These are phyloP conservation scores for Amanita molliuscula DNA, from an alignment of 768 basidiomycete genomes.

Conservation along the genomic window DNA sequence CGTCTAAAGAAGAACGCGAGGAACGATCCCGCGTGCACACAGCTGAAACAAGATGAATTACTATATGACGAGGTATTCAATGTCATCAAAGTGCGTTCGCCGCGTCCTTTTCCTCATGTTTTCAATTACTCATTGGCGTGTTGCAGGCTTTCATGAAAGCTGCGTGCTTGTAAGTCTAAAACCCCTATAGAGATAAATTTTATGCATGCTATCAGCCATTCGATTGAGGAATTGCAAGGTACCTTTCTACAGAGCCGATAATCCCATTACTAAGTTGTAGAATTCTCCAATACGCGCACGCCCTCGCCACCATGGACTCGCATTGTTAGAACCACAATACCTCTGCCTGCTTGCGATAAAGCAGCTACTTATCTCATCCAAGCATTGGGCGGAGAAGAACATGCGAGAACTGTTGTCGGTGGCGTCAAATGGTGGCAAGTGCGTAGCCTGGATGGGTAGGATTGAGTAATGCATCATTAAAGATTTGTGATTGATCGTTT, in stretches of 20 bases:
- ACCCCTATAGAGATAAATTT: not conserved
- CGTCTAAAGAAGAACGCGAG: slow-evolving; percentile 37
- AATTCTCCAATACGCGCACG: slow-evolving; percentile 71
- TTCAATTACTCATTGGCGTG: not conserved
- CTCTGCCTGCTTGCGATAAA: slow-evolving; percentile 63
- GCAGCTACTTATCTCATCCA: slow-evolving; percentile 65
- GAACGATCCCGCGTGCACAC: slow-evolving; percentile 30
- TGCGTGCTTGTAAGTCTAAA: slow-evolving; percentile 46
- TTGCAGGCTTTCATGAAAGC: slow-evolving; percentile 64
- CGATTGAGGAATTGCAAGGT: slow-evolving; percentile 77
- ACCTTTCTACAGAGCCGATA: not conserved
- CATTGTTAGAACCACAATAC: slow-evolving; percentile 60
- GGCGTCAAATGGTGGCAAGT: slow-evolving; percentile 99
- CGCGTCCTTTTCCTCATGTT: not conserved
- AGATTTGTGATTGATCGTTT: slow-evolving; percentile 9
- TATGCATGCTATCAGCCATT: slow-evolving; percentile 39
- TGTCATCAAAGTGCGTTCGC: slow-evolving; percentile 51
- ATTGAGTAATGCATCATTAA: slow-evolving; percentile 6
- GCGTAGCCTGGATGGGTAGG: slow-evolving; percentile 67
- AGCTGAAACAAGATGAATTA: slow-evolving; percentile 60
- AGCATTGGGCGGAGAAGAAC: slow-evolving; percentile 78
- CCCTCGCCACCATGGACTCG: slow-evolving; percentile 82
- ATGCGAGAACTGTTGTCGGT: slow-evolving; percentile 62
- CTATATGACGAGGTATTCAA: slow-evolving; percentile 76
- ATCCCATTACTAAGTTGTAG: slow-evolving; percentile 14